Evolutionary conservation across 306 rosid species (phyloP), one percentile per base, ranked within the genome.

Genomic region (Albizia julibrissin): DNA sequence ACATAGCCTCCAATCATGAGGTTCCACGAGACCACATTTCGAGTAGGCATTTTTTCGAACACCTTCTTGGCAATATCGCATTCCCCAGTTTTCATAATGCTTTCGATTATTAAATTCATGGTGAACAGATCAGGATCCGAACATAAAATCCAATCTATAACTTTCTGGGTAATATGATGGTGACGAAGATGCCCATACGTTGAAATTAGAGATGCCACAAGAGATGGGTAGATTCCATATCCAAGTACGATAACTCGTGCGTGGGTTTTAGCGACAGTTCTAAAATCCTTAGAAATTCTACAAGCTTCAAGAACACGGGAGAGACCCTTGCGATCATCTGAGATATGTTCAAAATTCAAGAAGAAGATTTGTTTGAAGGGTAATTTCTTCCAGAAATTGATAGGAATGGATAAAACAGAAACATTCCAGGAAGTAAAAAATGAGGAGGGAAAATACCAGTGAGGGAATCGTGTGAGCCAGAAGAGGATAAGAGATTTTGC

Each of bases 1-100:
- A 92, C 94, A 62, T 76, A 88, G 68, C 94, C 97, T 27, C 92
- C 90, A 68, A 92, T 81, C 72, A 90, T 56, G 22, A 93, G 79
- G 85, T 91, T 90, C 94, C 97, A 92, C 4, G 97, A 84, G 31
- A 92, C 90, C 3, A 87, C 82, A 86, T 92, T 93, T 68, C 90
- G 54, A 14, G 15, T 77, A 43, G 81, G 65, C 84, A 82, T 88
- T 84, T 88, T 92, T 31, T 42, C 42, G 72, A 91, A 92, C 83
- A 89, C 75, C 85, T 75, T 84, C 77, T 81, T 86, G 69, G 93
- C 97, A 88, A 80, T 15, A 72, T 84, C 85, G 74, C 88, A 86
- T 46, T 86, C 88, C 49, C 93, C 86, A 56, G 33, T 46, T 87
- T 83, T 88, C 91, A 84, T 68, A 1, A 90, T 62, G 6, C 40